Evolutionary conservation across 805 yeast species (phyloP), one percentile per base, ranked within the genome.

Genomic region (Starmerella vitae): DNA sequence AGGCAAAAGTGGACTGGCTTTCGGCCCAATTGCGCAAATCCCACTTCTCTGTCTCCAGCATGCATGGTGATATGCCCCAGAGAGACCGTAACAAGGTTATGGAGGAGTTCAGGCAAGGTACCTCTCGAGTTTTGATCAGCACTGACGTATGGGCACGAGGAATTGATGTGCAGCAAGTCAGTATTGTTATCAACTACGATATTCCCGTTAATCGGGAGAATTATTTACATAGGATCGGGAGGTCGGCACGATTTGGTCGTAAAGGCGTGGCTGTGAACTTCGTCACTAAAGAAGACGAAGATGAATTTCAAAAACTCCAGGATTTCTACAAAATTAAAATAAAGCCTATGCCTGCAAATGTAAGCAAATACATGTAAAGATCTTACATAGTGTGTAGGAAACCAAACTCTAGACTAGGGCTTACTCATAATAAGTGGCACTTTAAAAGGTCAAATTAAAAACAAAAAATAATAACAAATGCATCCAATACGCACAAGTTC

Each of bases 111-210:
- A 72, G 98, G 62, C 69, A 79, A 43, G 98, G 98, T 44, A 74
- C 80, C 50, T 82, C 95, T 39, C 74, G 98, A 60, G 88, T 91
- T 36, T 68, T 91, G 60, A 91, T 91, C 58, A 79, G 96, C 51
- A 91, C 98, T 30, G 98, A 91, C 64, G 80, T 91, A 55, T 81
- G 88, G 78, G 98, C 98, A 36, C 74, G 98, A 65, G 98, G 98
- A 59, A 91, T 88, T 50, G 98, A 88, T 64, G 97, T 88, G 45
- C 98, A 88, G 68, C 97, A 88, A 60, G 95, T 88, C 35, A 86
- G 96, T 10, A 66, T 88, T 51, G 98, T 88, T 44, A 83, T 88
- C 57, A 88, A 88, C 71, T 88, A 82, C 66, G 98, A 88, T 63
- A 67, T 88, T 61, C 97, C 98, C 41, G 62, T 73, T 48, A 85